These are phyloP conservation scores for Trichocomaceae sp. DNA, from an alignment of 2,329 filamentous ascomycete genomes.

Conservation along the genomic window DNA sequence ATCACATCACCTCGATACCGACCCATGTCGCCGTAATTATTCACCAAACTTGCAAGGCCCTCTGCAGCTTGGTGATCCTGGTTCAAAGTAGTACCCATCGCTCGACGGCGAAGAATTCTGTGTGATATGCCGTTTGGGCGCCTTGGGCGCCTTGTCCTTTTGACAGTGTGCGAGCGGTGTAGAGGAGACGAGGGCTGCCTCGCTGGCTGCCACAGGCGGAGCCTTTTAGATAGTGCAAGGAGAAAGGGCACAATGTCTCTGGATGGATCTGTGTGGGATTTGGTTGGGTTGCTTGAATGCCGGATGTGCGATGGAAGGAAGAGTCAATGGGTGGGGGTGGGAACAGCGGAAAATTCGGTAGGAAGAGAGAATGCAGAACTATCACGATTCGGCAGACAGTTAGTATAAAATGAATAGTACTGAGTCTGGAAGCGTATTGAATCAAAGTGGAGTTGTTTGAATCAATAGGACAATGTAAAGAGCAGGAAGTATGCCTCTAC, in stretches of 20 bases:
- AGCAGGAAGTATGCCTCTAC: neutral
- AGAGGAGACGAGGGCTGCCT: slow-evolving; percentile 3
- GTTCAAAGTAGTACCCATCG: slow-evolving; percentile 31
- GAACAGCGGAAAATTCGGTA: slow-evolving; percentile 26
- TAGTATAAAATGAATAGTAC: neutral
- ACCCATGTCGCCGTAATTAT: slow-evolving; percentile 25
- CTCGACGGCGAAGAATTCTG: slow-evolving; percentile 21
- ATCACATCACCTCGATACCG: slow-evolving; percentile 20
- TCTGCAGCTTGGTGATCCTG: slow-evolving; percentile 23
- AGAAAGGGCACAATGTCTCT: neutral
- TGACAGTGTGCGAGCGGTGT: neutral
- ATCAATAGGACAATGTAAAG: neutral
- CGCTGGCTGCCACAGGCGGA: neutral
- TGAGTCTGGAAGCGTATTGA: neutral
- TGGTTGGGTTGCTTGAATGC: slow-evolving; percentile 20
- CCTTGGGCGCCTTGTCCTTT: slow-evolving; percentile 12
- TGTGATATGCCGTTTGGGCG: slow-evolving; percentile 6
- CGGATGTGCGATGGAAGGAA: slow-evolving; percentile 16
- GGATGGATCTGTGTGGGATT: slow-evolving; percentile 20
- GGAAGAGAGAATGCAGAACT: slow-evolving; percentile 5
- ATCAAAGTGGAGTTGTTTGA: neutral
- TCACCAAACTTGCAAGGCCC: slow-evolving; percentile 25
- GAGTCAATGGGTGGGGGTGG: slow-evolving; percentile 28
- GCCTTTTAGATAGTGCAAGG: neutral
- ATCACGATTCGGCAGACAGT: neutral